Evolutionary conservation across 257 asterid species (phyloP), one percentile per base, ranked within the genome.

Genomic region (Nicotiana undulata): DNA sequence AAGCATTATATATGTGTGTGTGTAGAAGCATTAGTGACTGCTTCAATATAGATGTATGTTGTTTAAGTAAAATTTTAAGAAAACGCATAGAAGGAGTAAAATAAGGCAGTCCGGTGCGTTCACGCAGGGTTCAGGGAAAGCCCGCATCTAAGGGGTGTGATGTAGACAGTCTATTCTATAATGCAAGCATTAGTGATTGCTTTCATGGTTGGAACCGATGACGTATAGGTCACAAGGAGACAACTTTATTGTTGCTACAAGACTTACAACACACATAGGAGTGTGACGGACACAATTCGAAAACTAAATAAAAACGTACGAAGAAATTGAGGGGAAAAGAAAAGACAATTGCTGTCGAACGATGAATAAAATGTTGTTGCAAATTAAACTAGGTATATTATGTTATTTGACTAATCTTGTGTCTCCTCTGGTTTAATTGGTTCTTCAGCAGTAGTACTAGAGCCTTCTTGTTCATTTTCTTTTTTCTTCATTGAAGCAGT

Each of bases 401-500:
- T 53, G 15, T n/a, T 68, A 2, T 37, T 70, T 46, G 60, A 15
- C 6, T 72, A 16, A 15, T 72, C 60, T 46, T 70, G 34, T 70
- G n/a, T 44, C 9, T 68, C 32, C 63, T 56, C 11, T 18, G 26
- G 63, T 18, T 56, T 40, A 40, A 40, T 56, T 56, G 63, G 24
- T 56, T 56, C 26, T 7, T 68, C 56, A n/a, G 29, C 34, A 12
- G n/a, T 15, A 65, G 7, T 32, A 65, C 51, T 66, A 70, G 59
- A 44, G 2, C 34, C 9, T 22, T 70, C 13, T 70, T 46, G 40
- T 6, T 46, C 78, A 68, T 11, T 72, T 74, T 59, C 82, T 59
- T 28, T 86, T 51, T 82, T 89, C 87, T 80, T 91, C 26, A 86
- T 13, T 7, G 97, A 87, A 76, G 93, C 28, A 51, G 89, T 79